Evolutionary conservation across 371 early-diverging fungal genomes (phyloP).

Genomic region (Actinomortierella ambigua): DNA sequence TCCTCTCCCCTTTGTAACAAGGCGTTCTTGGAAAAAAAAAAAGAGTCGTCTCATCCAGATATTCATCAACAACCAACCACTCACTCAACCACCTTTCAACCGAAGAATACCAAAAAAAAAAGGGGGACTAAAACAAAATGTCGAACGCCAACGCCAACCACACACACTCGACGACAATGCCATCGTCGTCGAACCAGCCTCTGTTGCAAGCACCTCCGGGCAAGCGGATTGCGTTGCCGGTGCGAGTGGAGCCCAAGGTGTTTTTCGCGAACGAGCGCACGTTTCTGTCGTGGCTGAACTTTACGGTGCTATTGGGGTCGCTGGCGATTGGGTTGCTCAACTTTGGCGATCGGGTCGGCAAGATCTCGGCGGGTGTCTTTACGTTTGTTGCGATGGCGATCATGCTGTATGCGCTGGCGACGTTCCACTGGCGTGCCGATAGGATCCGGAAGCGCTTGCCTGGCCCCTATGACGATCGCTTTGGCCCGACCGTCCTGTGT

Average conservation of each 20-base stretch:
- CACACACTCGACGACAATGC: slow-evolving; percentile 30
- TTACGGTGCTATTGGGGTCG: slow-evolving; percentile 72
- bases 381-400: slow-evolving; percentile 76
- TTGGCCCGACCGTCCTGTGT: slow-evolving; percentile 60
- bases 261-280: slow-evolving; percentile 99
- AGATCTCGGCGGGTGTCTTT: slow-evolving; percentile 78
- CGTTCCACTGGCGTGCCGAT: slow-evolving; percentile 86
- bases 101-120: not conserved
- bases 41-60: no score
- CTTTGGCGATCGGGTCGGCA: slow-evolving; percentile 76
- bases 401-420: slow-evolving; percentile 75
- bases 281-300: slow-evolving; percentile 86
- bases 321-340: slow-evolving; percentile 76
- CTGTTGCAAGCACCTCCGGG: slow-evolving; percentile 43
- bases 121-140: not conserved
- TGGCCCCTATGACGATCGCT: slow-evolving; percentile 46
- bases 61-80: no score
- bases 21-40: no score
- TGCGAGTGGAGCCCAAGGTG: slow-evolving; percentile 95
- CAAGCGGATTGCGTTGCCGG: slow-evolving; percentile 76
- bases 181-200: slow-evolving; percentile 37
- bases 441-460: slow-evolving; percentile 46
- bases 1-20: no score
- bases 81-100: no score
- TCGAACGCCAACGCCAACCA: not conserved